A percentile compares a stretch with the other conserved stretches of the same genome.
Conservation (phyloP, 2,329 filamentous ascomycete genomes). For the Fusarium verticillioides region DNA sequence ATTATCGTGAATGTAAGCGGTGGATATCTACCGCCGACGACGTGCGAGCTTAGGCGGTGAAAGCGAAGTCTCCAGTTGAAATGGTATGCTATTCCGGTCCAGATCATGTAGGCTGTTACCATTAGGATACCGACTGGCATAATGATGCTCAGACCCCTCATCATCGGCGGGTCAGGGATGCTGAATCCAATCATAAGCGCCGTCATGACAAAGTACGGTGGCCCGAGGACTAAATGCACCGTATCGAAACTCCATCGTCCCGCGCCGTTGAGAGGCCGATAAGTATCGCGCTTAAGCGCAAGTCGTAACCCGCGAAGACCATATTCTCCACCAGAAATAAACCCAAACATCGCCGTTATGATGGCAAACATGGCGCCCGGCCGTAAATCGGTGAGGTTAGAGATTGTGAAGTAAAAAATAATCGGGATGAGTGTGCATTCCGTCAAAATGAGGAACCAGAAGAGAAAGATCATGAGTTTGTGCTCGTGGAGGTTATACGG, state of each 20-base stretch:
- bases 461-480: slow-evolving; percentile 37
- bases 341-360: slow-evolving; percentile 59
- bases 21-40: slow-evolving; percentile 12
- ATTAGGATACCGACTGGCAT: slow-evolving; percentile 33
- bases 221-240: slow-evolving; percentile 21
- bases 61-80: slow-evolving; percentile 13
- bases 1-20: slow-evolving; percentile 25
- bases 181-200: slow-evolving; percentile 35
- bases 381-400: slow-evolving; percentile 40
- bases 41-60: slow-evolving; percentile 24
- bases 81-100: slow-evolving; percentile 20
- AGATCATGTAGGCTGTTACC: slow-evolving; percentile 31
- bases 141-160: slow-evolving; percentile 30
- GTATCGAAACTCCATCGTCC: slow-evolving; percentile 31
- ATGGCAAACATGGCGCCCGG: slow-evolving; percentile 54
- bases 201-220: slow-evolving; percentile 31
- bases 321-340: slow-evolving; percentile 58
- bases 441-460: slow-evolving; percentile 40
- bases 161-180: slow-evolving; percentile 28
- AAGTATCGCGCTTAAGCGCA: slow-evolving; percentile 11
- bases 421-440: slow-evolving; percentile 53
- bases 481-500: slow-evolving; percentile 42
- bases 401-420: slow-evolving; percentile 57
- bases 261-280: slow-evolving; percentile 7
- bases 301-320: slow-evolving; percentile 38